Percentiles rank a stretch among this genome's conserved stretches.
Conservation (phyloP, 2,329 filamentous ascomycete species). For the Zasmidium cellare region DNA sequence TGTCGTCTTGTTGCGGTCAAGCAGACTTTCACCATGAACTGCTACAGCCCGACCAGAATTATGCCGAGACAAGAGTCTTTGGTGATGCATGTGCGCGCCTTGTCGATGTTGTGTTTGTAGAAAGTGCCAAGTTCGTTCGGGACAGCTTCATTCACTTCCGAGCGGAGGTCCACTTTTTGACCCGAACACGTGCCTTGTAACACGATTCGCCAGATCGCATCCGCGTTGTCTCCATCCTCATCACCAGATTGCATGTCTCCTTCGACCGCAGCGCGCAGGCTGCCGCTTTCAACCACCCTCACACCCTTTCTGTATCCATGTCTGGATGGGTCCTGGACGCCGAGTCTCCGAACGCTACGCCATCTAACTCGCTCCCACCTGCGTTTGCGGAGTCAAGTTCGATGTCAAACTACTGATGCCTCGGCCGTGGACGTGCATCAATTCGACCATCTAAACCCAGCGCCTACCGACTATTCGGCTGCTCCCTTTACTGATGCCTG, state of each 20-base stretch:
- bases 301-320: slow-evolving; percentile 50
- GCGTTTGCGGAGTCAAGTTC: slow-evolving; percentile 20
- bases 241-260: slow-evolving; percentile 12
- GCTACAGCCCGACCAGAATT: too few species aligned
- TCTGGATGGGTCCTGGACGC: slow-evolving; percentile 29
- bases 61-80: too few species aligned
- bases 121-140: too few species aligned
- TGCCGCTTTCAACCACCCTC: slow-evolving; percentile 37
- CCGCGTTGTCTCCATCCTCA: not conserved
- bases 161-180: not conserved
- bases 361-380: slow-evolving; percentile 20
- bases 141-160: not conserved
- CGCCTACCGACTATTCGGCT: slow-evolving; percentile 78
- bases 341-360: slow-evolving; percentile 5
- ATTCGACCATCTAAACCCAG: slow-evolving; percentile 67
- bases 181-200: not conserved
- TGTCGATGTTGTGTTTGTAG: too few species aligned
- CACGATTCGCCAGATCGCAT: not conserved
- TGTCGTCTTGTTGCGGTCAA: too few species aligned
- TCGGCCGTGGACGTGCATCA: slow-evolving; percentile 23
- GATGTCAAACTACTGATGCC: not conserved
- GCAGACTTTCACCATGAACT: too few species aligned
- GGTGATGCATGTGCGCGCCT: too few species aligned
- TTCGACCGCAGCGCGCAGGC: slow-evolving; percentile 11
- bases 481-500: slow-evolving; percentile 88